Evolutionary conservation across 176 grass and related monocot species (phyloP).

Genomic region (Calamus simplicifolius): DNA sequence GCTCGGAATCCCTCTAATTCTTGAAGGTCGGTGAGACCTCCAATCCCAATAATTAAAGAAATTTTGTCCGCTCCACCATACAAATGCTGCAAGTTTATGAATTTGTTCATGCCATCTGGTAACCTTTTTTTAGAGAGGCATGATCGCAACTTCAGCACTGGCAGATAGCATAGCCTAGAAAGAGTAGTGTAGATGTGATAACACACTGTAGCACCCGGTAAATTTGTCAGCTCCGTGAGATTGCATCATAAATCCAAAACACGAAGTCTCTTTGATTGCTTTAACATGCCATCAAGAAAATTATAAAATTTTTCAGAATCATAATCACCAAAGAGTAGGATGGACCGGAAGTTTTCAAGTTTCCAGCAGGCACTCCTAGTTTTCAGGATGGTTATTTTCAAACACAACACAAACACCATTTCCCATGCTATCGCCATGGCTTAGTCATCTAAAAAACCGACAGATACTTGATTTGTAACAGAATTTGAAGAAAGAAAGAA

Average conservation of each 20-base stretch:
- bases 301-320: background rate
- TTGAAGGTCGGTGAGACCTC: constrained; percentile 18
- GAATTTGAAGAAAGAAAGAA: too few species aligned
- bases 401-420: too few species aligned
- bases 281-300: background rate
- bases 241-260: constrained; percentile 21
- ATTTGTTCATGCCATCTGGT: constrained; percentile 20
- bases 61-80: background rate
- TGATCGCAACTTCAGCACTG: constrained; percentile 22
- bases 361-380: background rate
- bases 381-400: too few species aligned
- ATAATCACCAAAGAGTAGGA: constrained; percentile 3
- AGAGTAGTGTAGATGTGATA: constrained; percentile 23
- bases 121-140: background rate
- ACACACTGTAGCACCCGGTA: constrained; percentile 1
- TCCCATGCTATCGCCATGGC: too few species aligned
- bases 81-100: constrained; percentile 28
- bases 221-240: background rate
- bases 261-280: constrained; percentile 2
- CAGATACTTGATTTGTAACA: too few species aligned
- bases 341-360: background rate
- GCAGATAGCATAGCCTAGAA: constrained; percentile 21
- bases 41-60: constrained; percentile 16
- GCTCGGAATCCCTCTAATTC: constrained; percentile 19
- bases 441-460: too few species aligned